Evolutionary conservation across 345 rosid species (phyloP), one percentile per base, ranked within the genome.

Genomic region (Salix viminalis): DNA sequence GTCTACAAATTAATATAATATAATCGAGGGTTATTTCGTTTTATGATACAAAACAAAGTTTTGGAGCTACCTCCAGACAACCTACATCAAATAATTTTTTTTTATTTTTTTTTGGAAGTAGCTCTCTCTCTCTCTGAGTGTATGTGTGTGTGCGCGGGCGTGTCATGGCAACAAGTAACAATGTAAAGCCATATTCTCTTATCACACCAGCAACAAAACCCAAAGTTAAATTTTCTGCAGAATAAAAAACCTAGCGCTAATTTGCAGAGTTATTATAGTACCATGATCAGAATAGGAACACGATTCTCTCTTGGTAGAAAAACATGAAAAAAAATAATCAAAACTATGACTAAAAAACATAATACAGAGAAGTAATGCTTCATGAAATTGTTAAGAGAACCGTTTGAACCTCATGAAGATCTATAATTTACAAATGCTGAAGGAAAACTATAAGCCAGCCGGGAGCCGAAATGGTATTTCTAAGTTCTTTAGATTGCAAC

Each of bases 401-500:
- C 34, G 39, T 24, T n/a, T 7, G 32, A 67, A 16, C 21, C 34
- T 48, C 6, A 36, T 34, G 48, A 46, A 16, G 36, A 14, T 1
- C 44, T 41, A 23, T 58, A 32, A 46, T 28, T 65, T 56, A 26
- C 39, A 39, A 19, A 30, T 13, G 7, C 7, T 19, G 30, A 1
- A 36, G 1, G 62, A 15, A n/a, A 8, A 39, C 23, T 32, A 5
- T 42, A 46, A 32, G 48, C 56, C 0, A 24, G 48, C 44, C 0
- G 58, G 21, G 26, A 54, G 16, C 26, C 16, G 15, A 72, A 14
- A 58, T 65, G 52, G 58, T 39, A 41, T 44, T n/a, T 42, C 50
- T 71, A 16, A 70, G 14, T 69, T 41, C 70, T 69, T 56, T 69
- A 34, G 39, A 44, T 36, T 71, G 48, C 70, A 36, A 67, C 24